phyloP scores from a whole-genome alignment of 1,284 basidiomycete genomes.

The Neonothopanus nambi region DNA sequence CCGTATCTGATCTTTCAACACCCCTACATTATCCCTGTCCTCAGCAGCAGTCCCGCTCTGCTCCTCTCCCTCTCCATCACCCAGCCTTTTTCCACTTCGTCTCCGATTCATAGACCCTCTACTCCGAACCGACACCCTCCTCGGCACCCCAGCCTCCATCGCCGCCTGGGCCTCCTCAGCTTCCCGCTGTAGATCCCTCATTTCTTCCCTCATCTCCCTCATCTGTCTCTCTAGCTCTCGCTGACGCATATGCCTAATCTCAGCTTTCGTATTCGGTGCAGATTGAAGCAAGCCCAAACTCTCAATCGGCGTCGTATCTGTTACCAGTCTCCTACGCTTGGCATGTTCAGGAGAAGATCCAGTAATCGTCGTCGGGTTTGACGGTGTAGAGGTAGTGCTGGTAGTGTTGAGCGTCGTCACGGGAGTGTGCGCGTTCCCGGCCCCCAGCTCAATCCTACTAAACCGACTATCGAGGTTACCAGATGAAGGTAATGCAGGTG shows the following conservation, averaged over 20 bases:
- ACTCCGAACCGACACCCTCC: background rate
- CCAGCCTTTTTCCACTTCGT: too few species aligned
- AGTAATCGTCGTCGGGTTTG: too few species aligned
- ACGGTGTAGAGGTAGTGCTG: too few species aligned
- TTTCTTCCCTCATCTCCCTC: conserved; percentile 24
- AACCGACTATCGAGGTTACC: background rate
- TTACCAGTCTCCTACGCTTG: too few species aligned
- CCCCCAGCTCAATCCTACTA: background rate
- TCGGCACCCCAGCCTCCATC: background rate
- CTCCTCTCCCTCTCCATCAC: background rate
- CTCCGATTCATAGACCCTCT: too few species aligned
- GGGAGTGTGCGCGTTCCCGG: too few species aligned
- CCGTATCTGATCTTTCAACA: conserved; percentile 28
- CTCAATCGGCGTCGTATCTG: too few species aligned
- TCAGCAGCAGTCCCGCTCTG: background rate
- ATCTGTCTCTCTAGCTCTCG: conserved; percentile 26
- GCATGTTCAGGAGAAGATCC: background rate
- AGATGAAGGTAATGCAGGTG: background rate
- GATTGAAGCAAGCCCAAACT: too few species aligned
- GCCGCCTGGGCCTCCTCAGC: conserved; percentile 8
- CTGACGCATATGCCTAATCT: conserved; percentile 21
- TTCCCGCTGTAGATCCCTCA: conserved; percentile 24
- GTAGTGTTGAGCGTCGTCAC: too few species aligned
- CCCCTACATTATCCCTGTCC: conserved; percentile 20
- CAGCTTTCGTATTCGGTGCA: too few species aligned